Evolutionary conservation across 768 basidiomycete species (phyloP).

Genomic region (Trametes elegans): DNA sequence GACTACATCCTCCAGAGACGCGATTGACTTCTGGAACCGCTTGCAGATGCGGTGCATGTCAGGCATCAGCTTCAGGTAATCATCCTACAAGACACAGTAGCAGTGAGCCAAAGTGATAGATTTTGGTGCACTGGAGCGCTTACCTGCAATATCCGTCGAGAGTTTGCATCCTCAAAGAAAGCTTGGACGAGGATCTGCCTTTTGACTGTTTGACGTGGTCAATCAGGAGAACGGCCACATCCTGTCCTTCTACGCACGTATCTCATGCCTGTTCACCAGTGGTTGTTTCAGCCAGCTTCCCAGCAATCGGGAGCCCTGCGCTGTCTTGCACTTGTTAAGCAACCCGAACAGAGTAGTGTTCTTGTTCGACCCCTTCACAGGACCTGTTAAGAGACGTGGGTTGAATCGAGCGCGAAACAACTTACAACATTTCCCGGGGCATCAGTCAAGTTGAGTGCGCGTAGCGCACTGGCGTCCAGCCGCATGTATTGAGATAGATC

Average conservation of each 20-base stretch:
- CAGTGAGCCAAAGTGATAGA: neutral
- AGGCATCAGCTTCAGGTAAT: conserved; percentile 87
- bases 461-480: conserved; percentile 90
- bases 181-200: conserved; percentile 86
- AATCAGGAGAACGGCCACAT: neutral
- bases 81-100: conserved; percentile 50
- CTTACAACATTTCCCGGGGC: conserved; percentile 49
- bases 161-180: conserved; percentile 76
- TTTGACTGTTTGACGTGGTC: conserved; percentile 50
- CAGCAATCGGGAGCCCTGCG: conserved; percentile 86
- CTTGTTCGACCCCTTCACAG: conserved; percentile 56
- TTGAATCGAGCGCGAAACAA: neutral
- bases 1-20: conserved; percentile 91
- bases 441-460: conserved; percentile 85
- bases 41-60: conserved; percentile 92
- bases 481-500: conserved; percentile 95
- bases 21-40: conserved; percentile 80
- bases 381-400: neutral
- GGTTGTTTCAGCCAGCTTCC: conserved; percentile 97
- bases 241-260: too few relatives aligned
- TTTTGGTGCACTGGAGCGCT: conserved; percentile 11
- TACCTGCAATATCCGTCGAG: conserved; percentile 74
- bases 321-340: conserved; percentile 94
- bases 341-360: conserved; percentile 88
- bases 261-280: conserved; percentile 89